Percentiles rank a stretch among this genome's conserved stretches.
Conservation (phyloP, 2,329 filamentous ascomycete species). For the Calonectria hawksworthii region DNA sequence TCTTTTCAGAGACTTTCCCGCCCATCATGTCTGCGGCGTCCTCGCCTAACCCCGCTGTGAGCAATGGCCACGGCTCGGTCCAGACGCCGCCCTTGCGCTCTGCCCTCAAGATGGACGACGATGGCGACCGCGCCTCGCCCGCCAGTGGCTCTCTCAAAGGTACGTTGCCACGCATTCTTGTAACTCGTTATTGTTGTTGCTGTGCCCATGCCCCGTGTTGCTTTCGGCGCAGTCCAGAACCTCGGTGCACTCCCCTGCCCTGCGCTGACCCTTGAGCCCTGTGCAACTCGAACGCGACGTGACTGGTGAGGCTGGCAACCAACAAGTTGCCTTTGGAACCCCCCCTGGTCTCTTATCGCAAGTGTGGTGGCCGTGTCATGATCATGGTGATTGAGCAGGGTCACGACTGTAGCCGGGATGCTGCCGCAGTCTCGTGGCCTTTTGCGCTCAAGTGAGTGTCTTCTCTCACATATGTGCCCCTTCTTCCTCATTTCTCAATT, state of each 20-base stretch:
- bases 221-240: neutral
- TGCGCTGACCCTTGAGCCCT: conserved; percentile 25
- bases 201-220: conserved; percentile 9
- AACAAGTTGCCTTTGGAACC: conserved; percentile 1
- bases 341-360: conserved; percentile 29
- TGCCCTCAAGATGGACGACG: conserved; percentile 60
- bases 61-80: conserved; percentile 32
- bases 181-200: neutral
- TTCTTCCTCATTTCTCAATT: neutral
- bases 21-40: conserved; percentile 45
- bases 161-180: conserved; percentile 46
- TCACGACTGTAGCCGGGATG: conserved; percentile 13
- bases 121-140: conserved; percentile 53
- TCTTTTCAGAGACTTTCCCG: conserved; percentile 13
- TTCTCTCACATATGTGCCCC: conserved; percentile 7
- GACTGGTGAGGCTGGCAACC: conserved; percentile 24
- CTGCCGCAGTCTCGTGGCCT: conserved; percentile 10
- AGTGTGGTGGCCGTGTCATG: conserved; percentile 31
- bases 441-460: conserved; percentile 26
- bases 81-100: conserved; percentile 54
- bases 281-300: conserved; percentile 23
- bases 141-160: conserved; percentile 59
- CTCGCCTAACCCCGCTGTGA: conserved; percentile 37
- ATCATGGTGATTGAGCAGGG: conserved; percentile 23
- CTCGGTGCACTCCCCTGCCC: conserved; percentile 17